Percentiles rank a stretch among this genome's conserved stretches.
phyloP scores from a whole-genome alignment of 441 rosid genomes.

The Populus trichocarpa region DNA sequence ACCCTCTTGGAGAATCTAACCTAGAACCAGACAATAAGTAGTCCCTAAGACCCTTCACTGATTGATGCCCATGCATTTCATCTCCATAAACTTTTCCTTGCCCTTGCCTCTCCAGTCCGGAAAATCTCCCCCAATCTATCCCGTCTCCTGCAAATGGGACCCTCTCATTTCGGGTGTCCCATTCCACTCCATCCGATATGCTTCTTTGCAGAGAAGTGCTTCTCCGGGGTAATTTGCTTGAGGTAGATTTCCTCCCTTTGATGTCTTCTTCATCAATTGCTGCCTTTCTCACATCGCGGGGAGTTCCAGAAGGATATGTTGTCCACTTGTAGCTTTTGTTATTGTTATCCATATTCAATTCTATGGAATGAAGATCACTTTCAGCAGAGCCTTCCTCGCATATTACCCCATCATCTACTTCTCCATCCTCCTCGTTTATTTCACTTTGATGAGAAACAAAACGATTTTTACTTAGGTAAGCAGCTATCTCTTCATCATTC shows the following conservation, averaged over 20 bases:
- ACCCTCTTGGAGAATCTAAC: slow-evolving; percentile 45
- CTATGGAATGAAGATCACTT: slow-evolving; percentile 87
- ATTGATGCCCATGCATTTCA: slow-evolving; percentile 62
- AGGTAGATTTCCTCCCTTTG: slow-evolving; percentile 66
- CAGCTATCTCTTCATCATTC: slow-evolving; percentile 48
- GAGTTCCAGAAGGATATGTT: slow-evolving; percentile 35
- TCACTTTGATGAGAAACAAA: slow-evolving; percentile 39
- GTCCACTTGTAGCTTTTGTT: slow-evolving; percentile 65
- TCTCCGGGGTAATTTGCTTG: slow-evolving; percentile 48
- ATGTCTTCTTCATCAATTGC: slow-evolving; percentile 44
- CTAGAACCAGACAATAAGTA: slow-evolving; percentile 53
- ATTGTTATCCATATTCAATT: slow-evolving; percentile 61
- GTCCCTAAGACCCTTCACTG: slow-evolving; percentile 60
- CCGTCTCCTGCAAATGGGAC: slow-evolving; percentile 43
- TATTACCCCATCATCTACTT: slow-evolving; percentile 57
- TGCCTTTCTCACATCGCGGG: slow-evolving; percentile 32
- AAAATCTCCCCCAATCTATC: slow-evolving; percentile 55
- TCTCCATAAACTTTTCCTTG: slow-evolving; percentile 47
- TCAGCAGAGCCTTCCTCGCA: slow-evolving; percentile 63
- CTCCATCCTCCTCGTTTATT: slow-evolving; percentile 54
- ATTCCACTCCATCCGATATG: slow-evolving; percentile 80
- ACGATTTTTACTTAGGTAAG: slow-evolving; percentile 46
- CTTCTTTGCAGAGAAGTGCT: slow-evolving; percentile 70
- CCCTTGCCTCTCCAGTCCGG: slow-evolving; percentile 44
- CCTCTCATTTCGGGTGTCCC: slow-evolving; percentile 55